Base-by-base conservation (phyloP, 768 basidiomycete species). In the Auriscalpium orientale region DNA sequence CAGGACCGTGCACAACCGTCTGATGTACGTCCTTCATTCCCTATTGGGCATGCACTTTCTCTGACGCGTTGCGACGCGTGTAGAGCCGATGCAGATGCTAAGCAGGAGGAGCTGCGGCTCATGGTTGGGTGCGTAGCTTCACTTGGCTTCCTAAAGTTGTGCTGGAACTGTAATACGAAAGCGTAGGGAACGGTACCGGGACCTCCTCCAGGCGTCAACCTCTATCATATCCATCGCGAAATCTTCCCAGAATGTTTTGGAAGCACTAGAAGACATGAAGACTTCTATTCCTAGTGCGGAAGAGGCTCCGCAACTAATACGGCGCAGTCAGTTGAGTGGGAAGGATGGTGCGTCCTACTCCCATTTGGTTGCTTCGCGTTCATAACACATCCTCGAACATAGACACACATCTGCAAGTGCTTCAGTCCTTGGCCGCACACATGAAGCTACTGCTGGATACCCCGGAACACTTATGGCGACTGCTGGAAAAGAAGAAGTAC, bases 401-500 rank as follows among this genome's bases (percentile, higher is more conserved):
- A 89, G 90, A 91, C 65, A 70, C 77, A 28, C 85, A 89, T 62
- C 67, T 93, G 28, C 80, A 79, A 55, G 74, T 79, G 12, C 64
- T 93, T 44, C 91, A 91, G 62, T 71, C 83, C 8, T 78, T 94
- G 16, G 87, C 93, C 28, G 91, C 91, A 1, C 91, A 95, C 65
- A 77, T 97, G 64, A 95, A 95, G 68, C 72, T 97, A n/a, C 77
- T 97, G 16, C 72, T 97, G 7, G 94, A 97, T 70, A 86, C 91
- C 9, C 92, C 94, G 8, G 94, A 97, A 68, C 85, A 93, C 70
- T 70, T 97, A 20, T 97, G 94, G 89, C 79, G 89, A 4, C 76
- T 94, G 53, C 81, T 95, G 56, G 90, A 95, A 64, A 76, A 81
- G 51, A 86, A 87, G 64, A 79, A 81, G 55, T 93, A 88, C 63